Base-by-base conservation (phyloP, 2,329 filamentous ascomycete species). In the Beauveria sp. region DNA sequence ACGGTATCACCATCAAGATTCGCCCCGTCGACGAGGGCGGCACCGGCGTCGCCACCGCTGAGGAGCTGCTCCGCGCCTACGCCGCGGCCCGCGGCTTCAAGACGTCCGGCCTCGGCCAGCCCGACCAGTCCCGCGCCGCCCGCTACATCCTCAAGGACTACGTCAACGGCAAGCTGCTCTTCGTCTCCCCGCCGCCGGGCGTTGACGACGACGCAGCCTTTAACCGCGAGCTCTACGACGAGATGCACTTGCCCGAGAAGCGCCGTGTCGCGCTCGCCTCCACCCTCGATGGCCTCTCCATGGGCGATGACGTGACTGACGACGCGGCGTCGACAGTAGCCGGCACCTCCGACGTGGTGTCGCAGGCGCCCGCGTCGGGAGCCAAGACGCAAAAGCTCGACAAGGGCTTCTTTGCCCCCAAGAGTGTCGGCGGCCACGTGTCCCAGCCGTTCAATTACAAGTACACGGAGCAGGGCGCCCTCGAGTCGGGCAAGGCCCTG, bases 141-240 rank as follows among this genome's bases (percentile, higher is more conserved):
- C 85, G 95, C 58, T 89, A 91, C 67, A 82, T 99, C 18, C 83
- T 99, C 28, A 99, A 99, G 73, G 95, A 99, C 77, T 99, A 98
- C 70, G 95, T 99, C 67, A 96, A 89, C 72, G 95, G 95, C 65
- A 98, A 97, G 77, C 83, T 99, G 0, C 83, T 98, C 6, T 98
- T 89, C 77, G 95, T 92, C 67, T 88, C 93, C 69, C 93, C 95
- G 5, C 95, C 95, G 0, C 93, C 93, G 0, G 77, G 77, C 5
- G 82, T 87, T 34, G 84, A 89, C 45, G 89, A 97, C 67, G 79
- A 85, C 0, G 77, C 78, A 54, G 84, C 88, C 59, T 99, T 98
- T 81, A 99, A 99, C 76, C 79, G 81, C 55, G 93, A 96, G 63
- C 85, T 98, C 5, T 98, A 98, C 74, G 89, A 96, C 69, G 79